Percentiles rank a stretch among this genome's conserved stretches.
Evolutionary conservation across 192 early-diverging fungal species (phyloP).

Genomic region (Rhizophagus sp.): DNA sequence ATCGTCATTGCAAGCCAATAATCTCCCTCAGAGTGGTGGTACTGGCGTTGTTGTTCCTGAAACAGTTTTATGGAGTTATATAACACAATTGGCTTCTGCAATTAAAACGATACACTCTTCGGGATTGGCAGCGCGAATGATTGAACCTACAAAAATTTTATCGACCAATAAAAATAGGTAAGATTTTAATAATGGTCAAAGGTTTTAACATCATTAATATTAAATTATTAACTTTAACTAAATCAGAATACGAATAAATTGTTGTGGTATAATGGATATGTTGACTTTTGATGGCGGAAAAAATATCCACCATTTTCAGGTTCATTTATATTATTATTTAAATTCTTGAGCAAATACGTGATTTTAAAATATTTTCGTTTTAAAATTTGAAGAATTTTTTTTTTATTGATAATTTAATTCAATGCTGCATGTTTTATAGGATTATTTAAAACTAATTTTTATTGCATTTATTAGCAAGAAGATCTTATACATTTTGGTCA

Average conservation of each 20-base stretch:
- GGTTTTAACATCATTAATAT: constrained; percentile 5
- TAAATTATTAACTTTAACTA: constrained; percentile 11
- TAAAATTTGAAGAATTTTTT: too few species aligned
- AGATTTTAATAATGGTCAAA: background rate
- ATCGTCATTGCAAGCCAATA: constrained; percentile 16
- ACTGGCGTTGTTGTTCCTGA: constrained; percentile 58
- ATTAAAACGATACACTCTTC: constrained; percentile 81
- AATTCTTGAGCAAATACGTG: background rate
- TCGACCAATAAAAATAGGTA: constrained; percentile 84
- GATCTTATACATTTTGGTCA: constrained; percentile 83
- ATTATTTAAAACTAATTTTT: background rate
- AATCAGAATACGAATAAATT: constrained; percentile 66
- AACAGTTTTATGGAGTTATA: constrained; percentile 76
- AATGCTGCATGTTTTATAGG: too few species aligned
- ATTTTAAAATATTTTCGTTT: background rate
- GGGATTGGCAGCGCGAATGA: constrained; percentile 74
- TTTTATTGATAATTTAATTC: too few species aligned
- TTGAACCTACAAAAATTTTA: constrained; percentile 84
- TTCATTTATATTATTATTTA: constrained; percentile 22
- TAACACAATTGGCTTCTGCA: constrained; percentile 75
- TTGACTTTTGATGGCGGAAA: constrained; percentile 71
- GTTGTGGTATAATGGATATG: constrained; percentile 73
- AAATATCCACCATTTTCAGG: constrained; percentile 60
- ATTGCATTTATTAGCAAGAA: constrained; percentile 65
- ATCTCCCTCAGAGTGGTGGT: constrained; percentile 41